phyloP scores from a whole-genome alignment of 2,329 filamentous ascomycete species.

The Aspergillus jensenii region DNA sequence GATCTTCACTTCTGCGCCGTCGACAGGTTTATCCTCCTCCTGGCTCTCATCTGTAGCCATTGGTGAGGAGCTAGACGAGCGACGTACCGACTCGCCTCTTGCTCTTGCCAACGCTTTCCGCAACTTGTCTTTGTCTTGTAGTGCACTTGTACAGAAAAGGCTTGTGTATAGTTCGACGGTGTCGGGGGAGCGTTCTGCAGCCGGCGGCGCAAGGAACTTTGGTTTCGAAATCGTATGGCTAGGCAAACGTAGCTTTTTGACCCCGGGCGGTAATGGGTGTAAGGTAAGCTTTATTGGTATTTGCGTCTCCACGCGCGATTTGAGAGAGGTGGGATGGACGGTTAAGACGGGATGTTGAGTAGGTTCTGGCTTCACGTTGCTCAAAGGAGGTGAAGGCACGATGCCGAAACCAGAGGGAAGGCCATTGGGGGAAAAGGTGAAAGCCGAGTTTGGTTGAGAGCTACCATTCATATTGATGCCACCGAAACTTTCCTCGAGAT shows the following conservation, averaged over 20 bases:
- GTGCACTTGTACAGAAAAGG: slow-evolving; percentile 89
- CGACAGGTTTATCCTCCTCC: slow-evolving; percentile 71
- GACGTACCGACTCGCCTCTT: slow-evolving; percentile 37
- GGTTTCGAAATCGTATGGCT: slow-evolving; percentile 91
- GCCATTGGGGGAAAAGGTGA: slow-evolving; percentile 35
- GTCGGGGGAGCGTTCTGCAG: slow-evolving; percentile 65
- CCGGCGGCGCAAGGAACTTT: slow-evolving; percentile 77
- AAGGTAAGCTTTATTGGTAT: slow-evolving; percentile 84
- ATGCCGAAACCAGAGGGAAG: slow-evolving; percentile 42
- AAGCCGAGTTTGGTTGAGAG: slow-evolving; percentile 41
- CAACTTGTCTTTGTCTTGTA: slow-evolving; percentile 68
- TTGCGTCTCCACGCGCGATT: slow-evolving; percentile 94
- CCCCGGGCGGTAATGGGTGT: slow-evolving; percentile 69
- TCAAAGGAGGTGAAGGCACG: slow-evolving; percentile 28
- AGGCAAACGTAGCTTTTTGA: slow-evolving; percentile 81
- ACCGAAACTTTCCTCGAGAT: slow-evolving; percentile 47
- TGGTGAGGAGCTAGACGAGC: slow-evolving; percentile 42
- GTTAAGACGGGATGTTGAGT: slow-evolving; percentile 49
- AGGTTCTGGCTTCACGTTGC: slow-evolving; percentile 29
- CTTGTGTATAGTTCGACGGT: slow-evolving; percentile 77
- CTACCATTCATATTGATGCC: slow-evolving; percentile 46
- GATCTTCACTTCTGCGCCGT: slow-evolving; percentile 91
- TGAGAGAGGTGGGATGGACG: slow-evolving; percentile 68
- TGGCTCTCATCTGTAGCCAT: slow-evolving; percentile 52
- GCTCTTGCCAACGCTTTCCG: slow-evolving; percentile 66